A percentile compares a stretch with the other conserved stretches of the same genome.
phyloP scores from a whole-genome alignment of 1,139 yeast genomes.

The Torulaspora pretoriensis region DNA sequence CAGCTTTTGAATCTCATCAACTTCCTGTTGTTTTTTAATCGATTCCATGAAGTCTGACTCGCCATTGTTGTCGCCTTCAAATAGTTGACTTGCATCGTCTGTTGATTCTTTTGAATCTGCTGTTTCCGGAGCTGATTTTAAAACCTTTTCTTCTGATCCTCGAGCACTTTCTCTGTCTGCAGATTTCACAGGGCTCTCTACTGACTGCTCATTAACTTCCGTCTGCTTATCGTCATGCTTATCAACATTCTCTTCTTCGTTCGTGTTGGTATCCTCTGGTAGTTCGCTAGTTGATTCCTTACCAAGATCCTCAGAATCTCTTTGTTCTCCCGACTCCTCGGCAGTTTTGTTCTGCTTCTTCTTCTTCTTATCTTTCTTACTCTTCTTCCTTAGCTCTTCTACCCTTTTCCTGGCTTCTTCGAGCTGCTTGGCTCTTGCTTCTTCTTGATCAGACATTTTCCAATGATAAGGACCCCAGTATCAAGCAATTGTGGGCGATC shows the following conservation, averaged over 20 bases:
- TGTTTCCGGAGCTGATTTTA: not conserved
- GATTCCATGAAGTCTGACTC: conserved; percentile 33
- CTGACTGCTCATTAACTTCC: not conserved
- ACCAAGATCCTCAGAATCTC: conserved; percentile 3
- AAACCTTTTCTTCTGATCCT: not conserved
- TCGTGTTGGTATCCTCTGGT: conserved; percentile 3
- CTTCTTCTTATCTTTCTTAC: conserved; percentile 32
- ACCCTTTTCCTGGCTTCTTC: conserved; percentile 38
- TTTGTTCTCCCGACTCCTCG: conserved; percentile 4
- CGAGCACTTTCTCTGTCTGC: not conserved
- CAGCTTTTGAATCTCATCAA: conserved; percentile 30
- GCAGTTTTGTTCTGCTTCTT: conserved; percentile 19
- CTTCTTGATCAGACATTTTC: conserved; percentile 29
- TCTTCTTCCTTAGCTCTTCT: conserved; percentile 37
- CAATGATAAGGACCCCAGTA: not conserved
- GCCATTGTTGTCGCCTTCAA: conserved; percentile 8
- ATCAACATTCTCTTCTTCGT: conserved; percentile 3
- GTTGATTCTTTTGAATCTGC: not conserved
- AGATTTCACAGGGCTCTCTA: not conserved
- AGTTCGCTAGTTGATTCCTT: not conserved
- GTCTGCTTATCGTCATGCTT: conserved; percentile 1
- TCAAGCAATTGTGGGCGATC: not conserved
- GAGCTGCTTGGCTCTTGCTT: conserved; percentile 32
- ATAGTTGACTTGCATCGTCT: conserved; percentile 6
- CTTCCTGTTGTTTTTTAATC: conserved; percentile 31